Base-by-base conservation (phyloP, 768 basidiomycete genomes). In the Gymnopilus dilepis region DNA sequence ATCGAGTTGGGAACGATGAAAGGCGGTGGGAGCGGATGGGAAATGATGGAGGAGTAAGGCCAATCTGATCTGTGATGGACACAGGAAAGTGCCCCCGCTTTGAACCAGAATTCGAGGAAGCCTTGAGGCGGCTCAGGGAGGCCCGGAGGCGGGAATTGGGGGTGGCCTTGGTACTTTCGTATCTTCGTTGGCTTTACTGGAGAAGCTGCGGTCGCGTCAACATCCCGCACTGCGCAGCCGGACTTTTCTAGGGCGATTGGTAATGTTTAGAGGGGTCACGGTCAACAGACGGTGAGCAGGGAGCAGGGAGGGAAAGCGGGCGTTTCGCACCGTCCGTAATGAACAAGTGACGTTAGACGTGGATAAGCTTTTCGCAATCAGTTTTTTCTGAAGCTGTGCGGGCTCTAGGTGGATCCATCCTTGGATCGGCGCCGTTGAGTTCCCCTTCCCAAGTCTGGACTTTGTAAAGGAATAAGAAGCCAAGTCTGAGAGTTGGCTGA, bases 91-190 rank as follows among this genome's bases (percentile, higher is more conserved):
- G 43, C 24, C 15, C 43, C 43, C 19, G 21, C 6, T 45, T 26
- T 45, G 43, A 2, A 8, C 43, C 4, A 15, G 43, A 47, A 47
- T 47, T 26, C 43, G 43, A 47, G 6, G 22, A 24, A 24, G 43
- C 43, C 43, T 47, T 24, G 43, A 47, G 43, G 43, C 43, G 43
- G 43, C 26, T 47, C 43, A 47, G 43, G 43, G 43, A 47, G 43
- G 24, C 6, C 43, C 9, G 43, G 22, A 3, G 2, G 43, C 21
- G 21, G 43, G 43, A 24, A 47, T 12, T 13, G 24, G 24, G 43
- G 9, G 24, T 47, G 34, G 11, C 2, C 15, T 15, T 47, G 43
- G 0, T 9, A 9, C 26, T 26, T 47, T 1, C 9, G 11, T 24
- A 24, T 2, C 24, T 4, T 47, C 17, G 15, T 15, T 37, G 34